Percentiles rank a stretch among this genome's conserved stretches.
Evolutionary conservation across 2,329 filamentous ascomycete species (phyloP).

Genomic region (Coniochaeta prunicola): DNA sequence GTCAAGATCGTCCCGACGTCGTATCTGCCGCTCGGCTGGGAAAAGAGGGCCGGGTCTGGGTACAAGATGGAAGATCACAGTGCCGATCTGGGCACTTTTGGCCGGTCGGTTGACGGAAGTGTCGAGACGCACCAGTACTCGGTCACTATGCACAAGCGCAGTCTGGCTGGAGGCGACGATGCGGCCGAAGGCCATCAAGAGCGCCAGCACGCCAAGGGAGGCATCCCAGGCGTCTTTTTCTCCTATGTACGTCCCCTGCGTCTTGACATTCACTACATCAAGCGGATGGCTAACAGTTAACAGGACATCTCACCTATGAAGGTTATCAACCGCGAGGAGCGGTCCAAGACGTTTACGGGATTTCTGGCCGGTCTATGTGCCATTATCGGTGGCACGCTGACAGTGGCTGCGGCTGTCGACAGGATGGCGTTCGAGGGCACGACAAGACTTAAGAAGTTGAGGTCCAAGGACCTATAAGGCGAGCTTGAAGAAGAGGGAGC

Average conservation of each 20-base stretch:
- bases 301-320: slow-evolving; percentile 99
- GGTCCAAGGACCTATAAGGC: slow-evolving; percentile 49
- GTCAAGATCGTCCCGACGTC: slow-evolving; percentile 96
- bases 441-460: slow-evolving; percentile 80
- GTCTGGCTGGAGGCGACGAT: slow-evolving; percentile 75
- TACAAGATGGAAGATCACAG: slow-evolving; percentile 36
- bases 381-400: slow-evolving; percentile 88
- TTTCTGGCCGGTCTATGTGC: slow-evolving; percentile 94
- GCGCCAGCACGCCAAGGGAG: slow-evolving; percentile 78
- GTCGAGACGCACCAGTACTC: slow-evolving; percentile 98
- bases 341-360: slow-evolving; percentile 80
- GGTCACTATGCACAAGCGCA: slow-evolving; percentile 93
- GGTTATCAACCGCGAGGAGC: slow-evolving; percentile 91
- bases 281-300: neutral
- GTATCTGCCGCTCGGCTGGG: slow-evolving; percentile 88
- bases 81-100: slow-evolving; percentile 60
- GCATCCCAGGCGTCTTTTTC: slow-evolving; percentile 97
- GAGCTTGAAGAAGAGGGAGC: neutral
- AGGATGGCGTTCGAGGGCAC: slow-evolving; percentile 85
- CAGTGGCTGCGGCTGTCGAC: slow-evolving; percentile 89
- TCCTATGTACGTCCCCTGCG: slow-evolving; percentile 66
- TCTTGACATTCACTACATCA: neutral
- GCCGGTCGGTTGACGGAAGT: slow-evolving; percentile 63
- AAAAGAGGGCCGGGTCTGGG: slow-evolving; percentile 41
- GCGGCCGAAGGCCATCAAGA: slow-evolving; percentile 85